Percentiles rank a stretch among this genome's conserved stretches.
Conservation (phyloP, 2,329 filamentous ascomycete species). For the Diaporthe eres region DNA sequence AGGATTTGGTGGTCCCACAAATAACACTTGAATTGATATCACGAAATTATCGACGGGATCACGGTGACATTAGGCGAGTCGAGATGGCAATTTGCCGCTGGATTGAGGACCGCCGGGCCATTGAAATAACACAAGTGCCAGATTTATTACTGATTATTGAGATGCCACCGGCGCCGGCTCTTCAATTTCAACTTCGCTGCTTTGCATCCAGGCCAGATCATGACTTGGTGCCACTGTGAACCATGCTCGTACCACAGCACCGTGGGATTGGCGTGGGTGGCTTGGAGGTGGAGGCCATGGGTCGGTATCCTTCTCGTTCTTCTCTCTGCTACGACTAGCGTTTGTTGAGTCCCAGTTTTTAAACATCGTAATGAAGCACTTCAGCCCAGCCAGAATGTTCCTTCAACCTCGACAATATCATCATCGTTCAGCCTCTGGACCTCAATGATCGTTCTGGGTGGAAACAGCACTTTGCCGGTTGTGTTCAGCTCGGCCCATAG, state of each 20-base stretch:
- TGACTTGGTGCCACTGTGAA: background rate
- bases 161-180: background rate
- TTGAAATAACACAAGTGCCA: slow-evolving; percentile 15
- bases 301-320: no score
- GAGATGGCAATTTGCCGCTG: slow-evolving; percentile 26
- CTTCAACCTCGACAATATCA: background rate
- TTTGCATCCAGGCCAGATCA: background rate
- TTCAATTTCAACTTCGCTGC: background rate
- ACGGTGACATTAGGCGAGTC: background rate
- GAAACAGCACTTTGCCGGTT: background rate
- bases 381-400: background rate
- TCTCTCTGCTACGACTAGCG: background rate
- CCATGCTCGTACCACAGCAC: background rate
- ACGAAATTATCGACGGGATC: slow-evolving; percentile 1
- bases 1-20: slow-evolving; percentile 7
- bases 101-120: background rate
- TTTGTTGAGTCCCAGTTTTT: no score
- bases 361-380: no score
- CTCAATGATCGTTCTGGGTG: background rate
- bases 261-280: slow-evolving; percentile 4
- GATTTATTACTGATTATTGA: slow-evolving; percentile 1
- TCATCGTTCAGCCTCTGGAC: background rate
- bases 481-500: background rate
- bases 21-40: slow-evolving; percentile 4
- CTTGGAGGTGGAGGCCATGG: no score